phyloP scores from a whole-genome alignment of 139 green algal genomes.

The Mychonastes homosphaera region DNA sequence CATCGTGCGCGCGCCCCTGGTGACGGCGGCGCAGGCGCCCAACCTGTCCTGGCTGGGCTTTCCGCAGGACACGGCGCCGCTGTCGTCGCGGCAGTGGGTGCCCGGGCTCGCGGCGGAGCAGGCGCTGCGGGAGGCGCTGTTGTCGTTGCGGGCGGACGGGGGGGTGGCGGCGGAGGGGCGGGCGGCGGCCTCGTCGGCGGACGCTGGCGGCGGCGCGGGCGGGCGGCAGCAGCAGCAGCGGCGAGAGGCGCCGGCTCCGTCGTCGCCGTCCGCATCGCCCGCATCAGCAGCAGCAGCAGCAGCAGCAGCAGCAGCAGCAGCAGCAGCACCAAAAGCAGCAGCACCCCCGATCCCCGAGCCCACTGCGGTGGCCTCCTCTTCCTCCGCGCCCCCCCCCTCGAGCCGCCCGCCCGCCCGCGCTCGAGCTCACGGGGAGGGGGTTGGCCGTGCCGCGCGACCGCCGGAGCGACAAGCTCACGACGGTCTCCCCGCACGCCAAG shows the following conservation, averaged over 20 bases:
- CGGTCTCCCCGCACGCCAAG: conserved; percentile 36
- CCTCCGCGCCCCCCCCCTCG: not conserved
- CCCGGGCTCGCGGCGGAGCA: conserved; percentile 31
- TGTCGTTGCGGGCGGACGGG: not conserved
- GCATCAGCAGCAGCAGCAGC: not conserved
- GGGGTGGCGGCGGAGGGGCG: too few species aligned
- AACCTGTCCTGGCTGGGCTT: conserved; percentile 81
- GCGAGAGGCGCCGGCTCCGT: too few species aligned
- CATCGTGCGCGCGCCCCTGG: conserved; percentile 4
- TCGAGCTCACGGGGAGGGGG: conserved; percentile 49
- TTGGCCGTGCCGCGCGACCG: conserved; percentile 35
- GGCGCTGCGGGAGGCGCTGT: not conserved
- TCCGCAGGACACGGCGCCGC: conserved; percentile 59
- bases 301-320: not conserved
- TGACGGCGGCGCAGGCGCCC: conserved; percentile 44
- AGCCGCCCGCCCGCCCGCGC: not conserved
- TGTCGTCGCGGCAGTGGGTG: conserved; percentile 49
- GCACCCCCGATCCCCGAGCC: not conserved
- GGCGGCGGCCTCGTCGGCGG: not conserved
- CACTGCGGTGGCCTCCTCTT: not conserved
- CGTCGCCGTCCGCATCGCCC: too few species aligned
- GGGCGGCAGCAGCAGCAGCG: not conserved
- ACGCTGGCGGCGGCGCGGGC: not conserved
- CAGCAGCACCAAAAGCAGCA: conserved; percentile 1
- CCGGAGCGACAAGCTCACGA: conserved; percentile 54